phyloP scores from a whole-genome alignment of 345 rosid species.

The Brassica rapa region DNA sequence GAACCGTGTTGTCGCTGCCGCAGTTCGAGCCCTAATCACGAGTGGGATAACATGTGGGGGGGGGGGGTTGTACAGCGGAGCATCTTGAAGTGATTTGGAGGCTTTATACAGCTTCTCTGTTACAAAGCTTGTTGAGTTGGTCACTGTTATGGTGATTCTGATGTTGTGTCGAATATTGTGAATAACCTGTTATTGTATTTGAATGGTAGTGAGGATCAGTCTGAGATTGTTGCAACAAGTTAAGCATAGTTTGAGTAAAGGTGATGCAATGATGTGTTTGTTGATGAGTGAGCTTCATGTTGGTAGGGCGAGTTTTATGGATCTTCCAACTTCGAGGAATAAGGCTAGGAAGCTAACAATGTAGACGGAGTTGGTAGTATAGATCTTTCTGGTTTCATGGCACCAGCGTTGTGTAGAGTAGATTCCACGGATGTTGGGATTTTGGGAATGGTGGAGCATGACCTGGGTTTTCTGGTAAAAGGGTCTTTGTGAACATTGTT shows the following conservation, averaged over 20 bases:
- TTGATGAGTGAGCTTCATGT: constrained; percentile 89
- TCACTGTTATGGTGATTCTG: constrained; percentile 81
- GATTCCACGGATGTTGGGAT: constrained; percentile 92
- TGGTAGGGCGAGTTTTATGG: constrained; percentile 65
- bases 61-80: too few relatives aligned
- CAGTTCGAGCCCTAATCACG: too few relatives aligned
- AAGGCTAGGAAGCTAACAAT: too few relatives aligned
- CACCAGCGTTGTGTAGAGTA: constrained; percentile 52
- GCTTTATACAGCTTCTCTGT: too few relatives aligned
- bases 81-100: too few relatives aligned
- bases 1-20: too few relatives aligned
- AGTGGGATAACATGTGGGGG: too few relatives aligned
- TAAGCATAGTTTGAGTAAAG: constrained; percentile 77
- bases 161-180: constrained; percentile 70
- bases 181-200: constrained; percentile 71
- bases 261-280: constrained; percentile 96
- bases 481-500: constrained; percentile 46
- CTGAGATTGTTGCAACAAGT: constrained; percentile 80
- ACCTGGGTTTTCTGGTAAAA: constrained; percentile 58
- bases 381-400: constrained; percentile 53
- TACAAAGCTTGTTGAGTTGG: constrained; percentile 33
- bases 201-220: constrained; percentile 47
- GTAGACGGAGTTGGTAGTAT: constrained; percentile 31
- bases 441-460: constrained; percentile 42
- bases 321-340: constrained; percentile 37